These are phyloP conservation scores for Lasiosphaeriaceae sp. DNA, from an alignment of 495 filamentous ascomycete genomes.

Conservation along the genomic window DNA sequence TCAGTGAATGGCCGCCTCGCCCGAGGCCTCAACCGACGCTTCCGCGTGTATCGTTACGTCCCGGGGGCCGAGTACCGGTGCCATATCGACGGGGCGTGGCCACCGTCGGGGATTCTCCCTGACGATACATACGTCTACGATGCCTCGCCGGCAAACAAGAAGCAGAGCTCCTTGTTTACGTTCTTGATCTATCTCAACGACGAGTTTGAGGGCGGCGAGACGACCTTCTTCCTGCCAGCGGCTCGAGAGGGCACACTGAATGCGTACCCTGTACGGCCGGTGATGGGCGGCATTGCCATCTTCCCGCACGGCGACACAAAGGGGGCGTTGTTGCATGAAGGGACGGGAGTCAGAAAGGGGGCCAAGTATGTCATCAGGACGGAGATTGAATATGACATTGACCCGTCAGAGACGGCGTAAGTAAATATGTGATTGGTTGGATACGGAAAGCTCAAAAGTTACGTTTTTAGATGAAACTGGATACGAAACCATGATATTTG, in stretches of 20 bases:
- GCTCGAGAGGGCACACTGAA: constrained; percentile 42
- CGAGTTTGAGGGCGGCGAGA: constrained; percentile 49
- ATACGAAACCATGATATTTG: too few species aligned
- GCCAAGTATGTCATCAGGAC: constrained; percentile 48
- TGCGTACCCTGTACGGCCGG: constrained; percentile 45
- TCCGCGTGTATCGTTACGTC: constrained; percentile 48
- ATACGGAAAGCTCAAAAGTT: too few species aligned
- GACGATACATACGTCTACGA: constrained; percentile 45
- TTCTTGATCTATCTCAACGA: constrained; percentile 52
- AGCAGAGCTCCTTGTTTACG: constrained; percentile 46
- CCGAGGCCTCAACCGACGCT: constrained; percentile 44
- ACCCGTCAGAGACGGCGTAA: constrained; percentile 15
- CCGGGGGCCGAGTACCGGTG: constrained; percentile 47
- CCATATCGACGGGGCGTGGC: constrained; percentile 48
- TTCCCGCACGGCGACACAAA: constrained; percentile 47
- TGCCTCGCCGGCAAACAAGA: constrained; percentile 35
- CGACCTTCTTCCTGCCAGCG: constrained; percentile 46
- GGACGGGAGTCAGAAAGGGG: constrained; percentile 42
- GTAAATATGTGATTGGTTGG: too few species aligned
- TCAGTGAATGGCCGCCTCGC: constrained; percentile 32
- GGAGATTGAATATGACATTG: constrained; percentile 46
- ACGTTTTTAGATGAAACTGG: too few species aligned
- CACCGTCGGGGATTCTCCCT: constrained; percentile 37
- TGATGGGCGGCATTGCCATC: constrained; percentile 41
- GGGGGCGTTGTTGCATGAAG: constrained; percentile 43